phyloP scores from a whole-genome alignment of 2,329 filamentous ascomycete species.

The Fusarium sp. region DNA sequence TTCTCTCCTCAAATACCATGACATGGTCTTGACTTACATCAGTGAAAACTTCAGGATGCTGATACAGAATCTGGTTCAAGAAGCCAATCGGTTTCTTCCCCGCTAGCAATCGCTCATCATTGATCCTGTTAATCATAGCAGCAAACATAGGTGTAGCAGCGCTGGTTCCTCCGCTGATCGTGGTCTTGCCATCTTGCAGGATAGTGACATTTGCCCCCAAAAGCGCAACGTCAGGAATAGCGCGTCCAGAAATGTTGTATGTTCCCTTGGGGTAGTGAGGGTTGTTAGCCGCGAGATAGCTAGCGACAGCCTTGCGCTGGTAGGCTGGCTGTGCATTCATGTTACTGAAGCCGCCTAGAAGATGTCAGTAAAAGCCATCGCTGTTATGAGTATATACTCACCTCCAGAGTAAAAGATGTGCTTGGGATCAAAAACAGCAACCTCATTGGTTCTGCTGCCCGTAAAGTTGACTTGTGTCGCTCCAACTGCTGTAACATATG shows the following conservation, averaged over 20 bases:
- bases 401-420: constrained; percentile 12
- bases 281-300: neutral
- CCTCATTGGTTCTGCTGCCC: neutral
- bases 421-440: constrained; percentile 4
- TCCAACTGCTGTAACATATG: neutral
- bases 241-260: neutral
- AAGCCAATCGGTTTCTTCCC: neutral
- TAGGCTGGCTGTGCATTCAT: neutral
- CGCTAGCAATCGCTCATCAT: neutral
- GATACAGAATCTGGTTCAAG: constrained; percentile 4
- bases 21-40: neutral
- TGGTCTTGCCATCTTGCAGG: neutral
- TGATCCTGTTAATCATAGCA: constrained; percentile 1
- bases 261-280: constrained; percentile 9
- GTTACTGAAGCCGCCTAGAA: neutral
- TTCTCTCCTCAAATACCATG: rapidly evolving
- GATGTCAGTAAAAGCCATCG: rapidly evolving
- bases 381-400: rapidly evolving
- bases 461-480: constrained; percentile 7
- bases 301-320: neutral
- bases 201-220: neutral
- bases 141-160: neutral
- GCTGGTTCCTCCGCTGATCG: neutral
- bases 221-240: neutral
- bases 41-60: neutral